Evolutionary conservation across 2,329 filamentous ascomycete species (phyloP), one percentile per base, ranked within the genome.

Genomic region (Raffaelea albimanens): DNA sequence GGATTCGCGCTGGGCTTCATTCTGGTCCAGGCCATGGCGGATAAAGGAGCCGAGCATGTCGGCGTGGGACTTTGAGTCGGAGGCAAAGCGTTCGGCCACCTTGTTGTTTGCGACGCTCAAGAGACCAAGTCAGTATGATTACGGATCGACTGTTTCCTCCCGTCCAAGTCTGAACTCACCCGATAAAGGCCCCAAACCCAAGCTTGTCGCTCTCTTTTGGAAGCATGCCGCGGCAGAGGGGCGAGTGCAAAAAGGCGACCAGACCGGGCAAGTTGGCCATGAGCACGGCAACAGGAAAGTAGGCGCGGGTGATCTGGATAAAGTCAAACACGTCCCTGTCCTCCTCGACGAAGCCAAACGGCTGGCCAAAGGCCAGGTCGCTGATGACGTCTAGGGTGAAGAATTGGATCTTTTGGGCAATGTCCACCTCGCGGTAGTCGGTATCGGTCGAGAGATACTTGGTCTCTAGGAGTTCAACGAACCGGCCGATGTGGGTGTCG

Each of bases 311-410:
- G 38, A 57, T 55, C 43, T 53, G 49, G 33, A 73, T 68, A 56
- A 72, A 75, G 39, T 61, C 63, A 48, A 68, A 68, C 1, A 67
- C 57, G 50, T 77, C 73, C 5, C 59, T 55, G 56, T 77, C 69
- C 16, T 61, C 51, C 7, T 66, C 62, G 4, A 74, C 57, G 53
- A 69, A 73, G 10, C 72, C 70, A 44, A 76, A 72, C 4, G 65
- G 59, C 42, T 66, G 57, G 39, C 74, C 75, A 23, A 78, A 71
- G 1, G 70, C 72, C 13, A 80, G 56, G 3, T 67, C 64, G 21
- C 67, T 72, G 50, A 80, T 75, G 36, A 78, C 70, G 52, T 80
- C 75, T 3, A 78, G 61, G 1, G 74, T 76, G 41, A 78, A 69
- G 60, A 67, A 77, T 47, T 75, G 71, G 2, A 70, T 65, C 46